Percentiles rank a stretch among this genome's conserved stretches.
Evolutionary conservation across 2,329 filamentous ascomycete genomes (phyloP).

Genomic region (Verticillium zaregamsianum): DNA sequence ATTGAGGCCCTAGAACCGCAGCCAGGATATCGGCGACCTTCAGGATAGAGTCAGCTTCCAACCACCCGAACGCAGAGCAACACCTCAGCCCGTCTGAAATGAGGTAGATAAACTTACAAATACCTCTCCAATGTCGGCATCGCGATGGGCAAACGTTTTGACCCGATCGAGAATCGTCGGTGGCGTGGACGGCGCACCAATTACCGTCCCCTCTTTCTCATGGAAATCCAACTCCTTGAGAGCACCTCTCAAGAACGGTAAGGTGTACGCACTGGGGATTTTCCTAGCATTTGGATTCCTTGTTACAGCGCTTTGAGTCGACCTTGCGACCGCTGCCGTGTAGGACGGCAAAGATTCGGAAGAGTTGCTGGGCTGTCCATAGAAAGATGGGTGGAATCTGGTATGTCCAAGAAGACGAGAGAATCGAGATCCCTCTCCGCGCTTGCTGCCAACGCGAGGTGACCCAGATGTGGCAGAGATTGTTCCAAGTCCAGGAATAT

Average conservation of each 20-base stretch:
- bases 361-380: neutral
- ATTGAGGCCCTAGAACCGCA: constrained; percentile 3
- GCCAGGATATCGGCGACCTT: constrained; percentile 7
- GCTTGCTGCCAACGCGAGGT: neutral
- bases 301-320: neutral
- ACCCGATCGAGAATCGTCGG: constrained; percentile 4
- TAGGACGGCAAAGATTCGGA: constrained; percentile 3
- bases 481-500: neutral
- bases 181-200: neutral
- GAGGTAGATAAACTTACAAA: constrained; percentile 1
- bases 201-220: neutral
- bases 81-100: too few relatives aligned
- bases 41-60: neutral
- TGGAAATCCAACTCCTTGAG: constrained; percentile 5
- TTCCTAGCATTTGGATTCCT: neutral
- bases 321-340: constrained; percentile 1
- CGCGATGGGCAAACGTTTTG: neutral
- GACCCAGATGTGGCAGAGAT: neutral
- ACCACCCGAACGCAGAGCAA: neutral
- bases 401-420: constrained; percentile 1
- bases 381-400: constrained; percentile 4
- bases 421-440: constrained; percentile 1
- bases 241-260: neutral
- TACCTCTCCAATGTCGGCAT: constrained; percentile 3
- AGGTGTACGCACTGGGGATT: neutral